Conservation (phyloP, 495 filamentous ascomycete species). For the Cenococcum geophilum region DNA sequence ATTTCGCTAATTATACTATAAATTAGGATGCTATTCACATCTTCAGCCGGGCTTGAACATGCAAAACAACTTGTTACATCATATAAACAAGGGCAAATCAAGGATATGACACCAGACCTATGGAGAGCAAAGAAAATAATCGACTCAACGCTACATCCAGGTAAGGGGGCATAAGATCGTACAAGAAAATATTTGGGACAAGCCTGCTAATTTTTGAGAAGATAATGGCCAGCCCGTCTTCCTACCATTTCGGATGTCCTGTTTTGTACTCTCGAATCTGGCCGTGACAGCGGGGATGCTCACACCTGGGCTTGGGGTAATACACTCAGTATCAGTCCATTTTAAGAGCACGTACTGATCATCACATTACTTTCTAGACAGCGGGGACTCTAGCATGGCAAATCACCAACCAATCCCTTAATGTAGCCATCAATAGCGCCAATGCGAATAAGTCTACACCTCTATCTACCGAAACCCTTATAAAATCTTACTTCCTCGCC, state of each 20-base stretch:
- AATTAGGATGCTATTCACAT: constrained; percentile 72
- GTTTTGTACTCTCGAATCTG: constrained; percentile 88
- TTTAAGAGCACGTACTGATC: background rate
- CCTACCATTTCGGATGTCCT: constrained; percentile 94
- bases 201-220: constrained; percentile 32
- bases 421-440: constrained; percentile 93
- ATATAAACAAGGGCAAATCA: constrained; percentile 75
- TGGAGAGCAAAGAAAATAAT: constrained; percentile 96
- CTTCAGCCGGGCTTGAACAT: constrained; percentile 65
- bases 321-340: background rate
- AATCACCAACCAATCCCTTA: constrained; percentile 92
- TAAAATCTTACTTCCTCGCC: constrained; percentile 84
- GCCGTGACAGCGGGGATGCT: constrained; percentile 98
- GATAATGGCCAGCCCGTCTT: constrained; percentile 90
- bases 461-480: constrained; percentile 68
- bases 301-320: constrained; percentile 69
- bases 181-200: background rate
- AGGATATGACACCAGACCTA: constrained; percentile 77
- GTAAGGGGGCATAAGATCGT: constrained; percentile 42
- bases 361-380: constrained; percentile 48
- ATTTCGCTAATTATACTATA: background rate
- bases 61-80: constrained; percentile 69
- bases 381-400: constrained; percentile 91
- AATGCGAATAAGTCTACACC: constrained; percentile 97
- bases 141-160: constrained; percentile 91